These are phyloP conservation scores for Cinnamomum chago DNA, from an alignment of 164 flowering plant genomes.

Conservation along the genomic window DNA sequence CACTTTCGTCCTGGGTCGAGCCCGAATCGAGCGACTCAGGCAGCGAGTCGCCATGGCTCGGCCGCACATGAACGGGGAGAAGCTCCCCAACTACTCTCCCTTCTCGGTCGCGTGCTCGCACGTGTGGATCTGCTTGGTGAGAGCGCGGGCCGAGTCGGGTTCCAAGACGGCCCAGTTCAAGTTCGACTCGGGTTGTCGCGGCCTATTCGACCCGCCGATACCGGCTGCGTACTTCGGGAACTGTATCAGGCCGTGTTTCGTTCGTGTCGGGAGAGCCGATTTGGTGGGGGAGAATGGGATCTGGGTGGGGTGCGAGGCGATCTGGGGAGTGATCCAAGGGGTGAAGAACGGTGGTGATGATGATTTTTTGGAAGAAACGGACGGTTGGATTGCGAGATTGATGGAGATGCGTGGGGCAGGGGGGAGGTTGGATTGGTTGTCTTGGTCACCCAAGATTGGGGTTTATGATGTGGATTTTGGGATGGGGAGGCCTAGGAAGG, in stretches of 20 bases:
- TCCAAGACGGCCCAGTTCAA: not conserved
- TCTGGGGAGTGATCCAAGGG: conserved; percentile 14
- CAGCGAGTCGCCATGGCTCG: conserved; percentile 9
- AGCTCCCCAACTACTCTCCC: conserved; percentile 10
- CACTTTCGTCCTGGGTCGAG: not conserved
- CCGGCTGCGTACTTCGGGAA: conserved; percentile 33
- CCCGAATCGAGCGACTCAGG: conserved; percentile 21
- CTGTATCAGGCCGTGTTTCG: conserved; percentile 5
- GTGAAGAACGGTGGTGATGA: conserved; percentile 2
- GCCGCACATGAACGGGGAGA: not conserved
- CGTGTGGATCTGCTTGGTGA: conserved; percentile 23
- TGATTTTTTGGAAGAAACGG: conserved; percentile 1
- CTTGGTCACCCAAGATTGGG: conserved; percentile 37
- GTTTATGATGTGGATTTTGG: conserved; percentile 41
- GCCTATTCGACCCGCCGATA: conserved; percentile 20
- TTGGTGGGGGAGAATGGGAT: conserved; percentile 26
- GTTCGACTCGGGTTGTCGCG: conserved; percentile 20
- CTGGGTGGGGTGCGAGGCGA: conserved; percentile 16
- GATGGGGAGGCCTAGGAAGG: conserved; percentile 38
- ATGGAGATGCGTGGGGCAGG: not conserved
- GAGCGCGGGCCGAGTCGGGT: not conserved
- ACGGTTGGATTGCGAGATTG: conserved; percentile 7
- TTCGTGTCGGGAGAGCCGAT: not conserved
- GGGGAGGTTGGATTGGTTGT: conserved; percentile 13
- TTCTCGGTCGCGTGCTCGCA: conserved; percentile 25